These are phyloP conservation scores for Calocybe gangraenosa DNA, from an alignment of 768 basidiomycete genomes.

Conservation along the genomic window DNA sequence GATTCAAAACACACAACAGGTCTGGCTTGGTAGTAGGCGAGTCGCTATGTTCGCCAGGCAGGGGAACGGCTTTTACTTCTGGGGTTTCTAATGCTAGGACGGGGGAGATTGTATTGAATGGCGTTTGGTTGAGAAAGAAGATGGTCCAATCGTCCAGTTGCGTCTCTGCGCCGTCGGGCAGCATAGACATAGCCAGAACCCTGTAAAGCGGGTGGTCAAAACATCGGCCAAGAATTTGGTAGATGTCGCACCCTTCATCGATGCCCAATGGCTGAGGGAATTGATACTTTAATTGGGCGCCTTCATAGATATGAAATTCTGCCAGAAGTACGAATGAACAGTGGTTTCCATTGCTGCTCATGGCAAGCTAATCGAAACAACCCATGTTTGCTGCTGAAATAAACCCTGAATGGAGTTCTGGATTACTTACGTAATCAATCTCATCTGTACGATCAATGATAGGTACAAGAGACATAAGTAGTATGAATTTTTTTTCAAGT, in stretches of 20 bases:
- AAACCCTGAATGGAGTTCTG: slow-evolving; percentile 4
- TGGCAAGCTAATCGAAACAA: slow-evolving; percentile 19
- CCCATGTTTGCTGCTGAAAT: not conserved
- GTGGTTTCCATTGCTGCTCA: slow-evolving; percentile 67
- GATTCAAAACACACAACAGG: slow-evolving; percentile 82
- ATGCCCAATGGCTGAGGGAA: slow-evolving; percentile 93
- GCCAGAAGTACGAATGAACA: slow-evolving; percentile 93
- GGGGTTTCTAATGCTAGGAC: slow-evolving; percentile 70
- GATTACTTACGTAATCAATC: slow-evolving; percentile 4
- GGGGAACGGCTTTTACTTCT: slow-evolving; percentile 30
- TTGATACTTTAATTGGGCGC: slow-evolving; percentile 91
- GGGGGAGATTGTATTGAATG: slow-evolving; percentile 82
- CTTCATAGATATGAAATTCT: slow-evolving; percentile 97
- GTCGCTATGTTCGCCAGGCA: slow-evolving; percentile 31
- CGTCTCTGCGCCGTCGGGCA: slow-evolving; percentile 96
- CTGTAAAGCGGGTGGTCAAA: slow-evolving; percentile 35
- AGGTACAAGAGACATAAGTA: too few species aligned
- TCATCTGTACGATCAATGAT: not conserved
- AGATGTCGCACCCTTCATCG: slow-evolving; percentile 77
- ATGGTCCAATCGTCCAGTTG: slow-evolving; percentile 97
- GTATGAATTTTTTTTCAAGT: too few species aligned
- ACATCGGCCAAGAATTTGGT: not conserved
- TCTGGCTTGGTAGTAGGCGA: slow-evolving; percentile 35
- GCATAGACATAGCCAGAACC: slow-evolving; percentile 93
- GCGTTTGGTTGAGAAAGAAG: slow-evolving; percentile 95